Percentiles rank a stretch among this genome's conserved stretches.
Evolutionary conservation across 2,329 filamentous ascomycete genomes (phyloP).

Genomic region (Colletotrichum higginsianum): DNA sequence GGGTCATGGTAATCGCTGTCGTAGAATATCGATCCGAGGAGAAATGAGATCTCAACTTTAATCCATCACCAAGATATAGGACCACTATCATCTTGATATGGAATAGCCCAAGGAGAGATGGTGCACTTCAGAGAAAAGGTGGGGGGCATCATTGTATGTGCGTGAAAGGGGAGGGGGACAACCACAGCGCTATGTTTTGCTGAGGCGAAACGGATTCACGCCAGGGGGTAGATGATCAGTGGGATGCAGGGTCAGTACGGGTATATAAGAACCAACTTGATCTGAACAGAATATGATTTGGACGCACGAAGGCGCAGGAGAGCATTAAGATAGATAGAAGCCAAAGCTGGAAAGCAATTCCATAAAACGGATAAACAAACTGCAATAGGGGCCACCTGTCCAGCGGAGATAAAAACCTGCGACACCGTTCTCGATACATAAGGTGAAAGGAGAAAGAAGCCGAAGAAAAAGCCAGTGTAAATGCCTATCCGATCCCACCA

Average conservation of each 20-base stretch:
- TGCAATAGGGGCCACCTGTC: slow-evolving; percentile 3
- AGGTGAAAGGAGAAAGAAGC: not conserved
- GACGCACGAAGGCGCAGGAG: not conserved
- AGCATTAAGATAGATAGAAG: slow-evolving; percentile 23
- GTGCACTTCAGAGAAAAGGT: not conserved
- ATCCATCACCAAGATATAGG: not conserved
- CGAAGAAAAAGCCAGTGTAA: slow-evolving; percentile 38
- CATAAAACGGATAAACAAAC: not conserved
- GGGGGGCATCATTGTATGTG: slow-evolving; percentile 42
- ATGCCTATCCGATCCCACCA: slow-evolving; percentile 40
- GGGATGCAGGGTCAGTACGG: not conserved
- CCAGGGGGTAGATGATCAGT: not conserved
- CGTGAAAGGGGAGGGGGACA: slow-evolving; percentile 1
- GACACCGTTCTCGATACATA: slow-evolving; percentile 9
- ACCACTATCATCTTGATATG: not conserved
- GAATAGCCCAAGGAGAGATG: not conserved
- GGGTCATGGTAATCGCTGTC: not conserved
- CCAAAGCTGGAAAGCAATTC: not conserved
- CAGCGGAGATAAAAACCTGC: slow-evolving; percentile 9
- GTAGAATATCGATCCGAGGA: not conserved
- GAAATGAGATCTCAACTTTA: not conserved
- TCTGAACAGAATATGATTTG: slow-evolving; percentile 4
- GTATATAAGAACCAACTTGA: slow-evolving; percentile 6
- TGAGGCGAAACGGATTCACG: slow-evolving; percentile 8
- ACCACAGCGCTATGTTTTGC: slow-evolving; percentile 6